These are phyloP conservation scores for Globisporangium rhizosaccharum DNA, from an alignment of 352 stramenopile species.

Conservation along the genomic window DNA sequence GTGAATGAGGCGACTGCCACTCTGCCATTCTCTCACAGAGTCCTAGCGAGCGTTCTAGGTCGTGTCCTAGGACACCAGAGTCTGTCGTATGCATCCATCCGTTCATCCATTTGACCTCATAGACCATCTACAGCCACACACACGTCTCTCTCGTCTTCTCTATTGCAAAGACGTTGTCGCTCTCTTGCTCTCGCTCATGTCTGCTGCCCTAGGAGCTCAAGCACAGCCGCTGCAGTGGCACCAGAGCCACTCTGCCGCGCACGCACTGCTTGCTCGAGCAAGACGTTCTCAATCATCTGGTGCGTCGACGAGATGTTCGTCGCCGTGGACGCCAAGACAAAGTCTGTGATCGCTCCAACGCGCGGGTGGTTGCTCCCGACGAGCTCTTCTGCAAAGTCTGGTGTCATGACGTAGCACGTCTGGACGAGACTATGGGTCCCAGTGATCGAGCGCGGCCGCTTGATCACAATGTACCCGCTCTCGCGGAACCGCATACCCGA, in stretches of 20 bases:
- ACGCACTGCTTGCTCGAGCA: not conserved
- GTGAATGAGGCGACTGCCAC: too few relatives aligned
- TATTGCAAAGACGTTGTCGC: not conserved
- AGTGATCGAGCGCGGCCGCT: slow-evolving; percentile 14
- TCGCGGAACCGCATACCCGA: slow-evolving; percentile 23
- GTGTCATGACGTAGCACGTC: slow-evolving; percentile 25
- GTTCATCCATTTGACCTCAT: too few relatives aligned
- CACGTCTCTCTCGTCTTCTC: not conserved
- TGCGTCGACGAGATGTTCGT: slow-evolving; percentile 20
- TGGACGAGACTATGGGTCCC: slow-evolving; percentile 19
- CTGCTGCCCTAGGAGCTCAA: not conserved
- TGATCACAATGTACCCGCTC: slow-evolving; percentile 29
- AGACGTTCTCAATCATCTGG: slow-evolving; percentile 54
- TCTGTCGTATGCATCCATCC: too few relatives aligned
- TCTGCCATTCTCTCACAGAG: too few relatives aligned
- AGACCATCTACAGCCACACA: too few relatives aligned
- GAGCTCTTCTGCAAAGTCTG: slow-evolving; percentile 14
- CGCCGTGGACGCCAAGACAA: slow-evolving; percentile 33
- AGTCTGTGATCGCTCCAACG: slow-evolving; percentile 33
- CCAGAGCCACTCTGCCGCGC: not conserved
- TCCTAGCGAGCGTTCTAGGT: too few relatives aligned
- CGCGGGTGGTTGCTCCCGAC: slow-evolving; percentile 12
- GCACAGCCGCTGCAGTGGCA: not conserved
- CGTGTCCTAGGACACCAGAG: too few relatives aligned
- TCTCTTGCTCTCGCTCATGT: not conserved